A percentile compares a stretch with the other conserved stretches of the same genome.
Evolutionary conservation across 2,329 filamentous ascomycete species (phyloP).

Genomic region (Claviceps paspali): DNA sequence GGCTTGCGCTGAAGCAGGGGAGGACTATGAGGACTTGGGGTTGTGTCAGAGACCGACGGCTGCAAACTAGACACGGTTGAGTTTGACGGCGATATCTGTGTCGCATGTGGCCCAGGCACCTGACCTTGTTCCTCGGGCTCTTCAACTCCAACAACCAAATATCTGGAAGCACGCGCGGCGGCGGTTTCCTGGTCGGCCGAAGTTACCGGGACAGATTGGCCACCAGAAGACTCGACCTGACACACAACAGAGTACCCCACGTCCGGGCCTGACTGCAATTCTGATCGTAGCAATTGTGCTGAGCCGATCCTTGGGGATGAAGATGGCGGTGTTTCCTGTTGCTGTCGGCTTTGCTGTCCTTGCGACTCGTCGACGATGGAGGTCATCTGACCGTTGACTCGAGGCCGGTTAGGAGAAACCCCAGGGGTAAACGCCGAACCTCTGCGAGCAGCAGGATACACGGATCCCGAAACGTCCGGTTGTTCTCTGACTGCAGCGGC

Average conservation of each 20-base stretch:
- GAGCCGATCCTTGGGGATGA: too few species aligned
- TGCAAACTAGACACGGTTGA: slow-evolving; percentile 4
- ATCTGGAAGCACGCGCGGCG: slow-evolving; percentile 1
- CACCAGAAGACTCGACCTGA: neutral
- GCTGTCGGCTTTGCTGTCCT: neutral
- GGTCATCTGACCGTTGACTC: slow-evolving; percentile 8
- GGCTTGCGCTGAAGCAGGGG: too few species aligned
- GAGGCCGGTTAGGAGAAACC: slow-evolving; percentile 6
- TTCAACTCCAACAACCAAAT: slow-evolving; percentile 7
- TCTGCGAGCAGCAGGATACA: slow-evolving; percentile 2
- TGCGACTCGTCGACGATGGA: too few species aligned
- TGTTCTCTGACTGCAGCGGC: neutral
- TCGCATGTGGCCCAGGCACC: neutral
- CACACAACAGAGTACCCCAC: slow-evolving; percentile 4
- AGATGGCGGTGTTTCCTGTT: neutral
- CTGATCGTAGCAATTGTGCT: too few species aligned
- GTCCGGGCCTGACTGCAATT: neutral
- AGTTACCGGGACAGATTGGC: neutral
- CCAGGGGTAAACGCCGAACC: slow-evolving; percentile 5
- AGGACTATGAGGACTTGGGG: neutral
- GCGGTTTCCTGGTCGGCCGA: neutral
- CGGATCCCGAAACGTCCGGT: neutral
- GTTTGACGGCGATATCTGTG: neutral
- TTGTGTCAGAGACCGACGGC: neutral
- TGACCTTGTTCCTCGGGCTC: slow-evolving; percentile 8